These are phyloP conservation scores for Funneliformis caledonium DNA, from an alignment of 371 early-diverging fungal genomes.

Conservation along the genomic window DNA sequence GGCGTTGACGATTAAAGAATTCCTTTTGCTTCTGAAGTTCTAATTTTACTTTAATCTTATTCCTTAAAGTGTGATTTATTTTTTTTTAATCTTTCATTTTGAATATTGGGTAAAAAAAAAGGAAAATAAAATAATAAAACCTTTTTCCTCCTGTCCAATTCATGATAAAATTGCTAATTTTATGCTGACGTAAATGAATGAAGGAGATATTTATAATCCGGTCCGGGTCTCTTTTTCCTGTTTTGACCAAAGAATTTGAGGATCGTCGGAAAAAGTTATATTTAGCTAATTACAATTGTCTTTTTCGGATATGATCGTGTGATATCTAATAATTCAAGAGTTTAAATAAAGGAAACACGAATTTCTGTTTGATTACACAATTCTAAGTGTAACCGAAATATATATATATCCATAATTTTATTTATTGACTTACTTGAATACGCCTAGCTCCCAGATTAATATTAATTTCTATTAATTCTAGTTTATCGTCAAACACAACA, in stretches of 20 bases:
- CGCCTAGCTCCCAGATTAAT: neutral
- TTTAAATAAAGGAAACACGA: neutral
- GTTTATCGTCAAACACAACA: no score
- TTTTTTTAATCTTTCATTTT: neutral
- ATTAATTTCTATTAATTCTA: neutral
- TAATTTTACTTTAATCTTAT: conserved; percentile 23
- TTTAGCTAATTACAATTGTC: neutral
- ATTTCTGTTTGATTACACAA: neutral
- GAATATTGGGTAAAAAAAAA: neutral
- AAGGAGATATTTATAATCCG: neutral
- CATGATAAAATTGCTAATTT: neutral
- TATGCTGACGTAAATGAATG: neutral
- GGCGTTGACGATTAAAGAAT: conserved; percentile 34
- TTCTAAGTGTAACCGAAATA: neutral
- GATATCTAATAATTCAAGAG: neutral
- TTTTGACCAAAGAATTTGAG: neutral
- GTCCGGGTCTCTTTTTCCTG: neutral
- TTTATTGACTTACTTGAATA: no score
- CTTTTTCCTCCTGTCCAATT: conserved; percentile 40
- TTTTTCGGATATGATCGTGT: neutral
- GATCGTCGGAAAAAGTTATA: neutral
- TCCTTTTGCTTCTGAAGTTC: conserved; percentile 36
- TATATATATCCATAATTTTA: no score
- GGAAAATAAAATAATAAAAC: neutral
- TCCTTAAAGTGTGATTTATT: neutral